Evolutionary conservation across 2,329 filamentous ascomycete species (phyloP).

Genomic region (Penicillium verrucosum): DNA sequence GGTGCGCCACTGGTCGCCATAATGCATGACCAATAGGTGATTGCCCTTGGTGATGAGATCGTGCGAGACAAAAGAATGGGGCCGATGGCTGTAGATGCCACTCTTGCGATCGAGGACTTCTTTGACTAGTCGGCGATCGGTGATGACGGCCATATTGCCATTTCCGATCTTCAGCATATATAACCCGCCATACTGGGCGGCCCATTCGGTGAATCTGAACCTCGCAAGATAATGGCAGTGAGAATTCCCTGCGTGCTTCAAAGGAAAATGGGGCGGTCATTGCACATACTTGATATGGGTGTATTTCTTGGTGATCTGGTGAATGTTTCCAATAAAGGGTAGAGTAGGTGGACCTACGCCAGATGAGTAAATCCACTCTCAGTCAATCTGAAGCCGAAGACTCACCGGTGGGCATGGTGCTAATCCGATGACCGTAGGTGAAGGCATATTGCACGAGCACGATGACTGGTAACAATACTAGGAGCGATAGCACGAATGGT

Average conservation of each 20-base stretch:
- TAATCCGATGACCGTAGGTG: not conserved
- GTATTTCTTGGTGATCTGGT: not conserved
- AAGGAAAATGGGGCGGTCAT: not conserved
- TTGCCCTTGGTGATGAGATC: not conserved
- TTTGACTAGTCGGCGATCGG: conserved; percentile 40
- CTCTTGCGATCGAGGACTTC: conserved; percentile 48
- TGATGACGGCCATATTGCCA: conserved; percentile 43
- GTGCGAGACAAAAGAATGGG: conserved; percentile 30
- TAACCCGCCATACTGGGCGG: not conserved
- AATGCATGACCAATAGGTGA: conserved; percentile 4
- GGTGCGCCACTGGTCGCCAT: conserved; percentile 41
- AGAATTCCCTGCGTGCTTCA: not conserved
- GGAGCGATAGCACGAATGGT: not conserved
- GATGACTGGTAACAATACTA: not conserved
- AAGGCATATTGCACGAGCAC: not conserved
- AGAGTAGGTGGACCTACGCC: not conserved
- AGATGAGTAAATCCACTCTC: not conserved
- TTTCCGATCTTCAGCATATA: conserved; percentile 42
- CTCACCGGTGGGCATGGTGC: not conserved
- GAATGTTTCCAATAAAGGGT: not conserved
- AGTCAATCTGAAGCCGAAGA: not conserved
- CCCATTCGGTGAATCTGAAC: not conserved
- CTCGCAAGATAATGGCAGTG: not conserved
- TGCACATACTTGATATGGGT: not conserved
- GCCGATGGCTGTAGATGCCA: conserved; percentile 44